Evolutionary conservation across 257 asterid species (phyloP), one percentile per base, ranked within the genome.

Genomic region (Solanum paucissectum): DNA sequence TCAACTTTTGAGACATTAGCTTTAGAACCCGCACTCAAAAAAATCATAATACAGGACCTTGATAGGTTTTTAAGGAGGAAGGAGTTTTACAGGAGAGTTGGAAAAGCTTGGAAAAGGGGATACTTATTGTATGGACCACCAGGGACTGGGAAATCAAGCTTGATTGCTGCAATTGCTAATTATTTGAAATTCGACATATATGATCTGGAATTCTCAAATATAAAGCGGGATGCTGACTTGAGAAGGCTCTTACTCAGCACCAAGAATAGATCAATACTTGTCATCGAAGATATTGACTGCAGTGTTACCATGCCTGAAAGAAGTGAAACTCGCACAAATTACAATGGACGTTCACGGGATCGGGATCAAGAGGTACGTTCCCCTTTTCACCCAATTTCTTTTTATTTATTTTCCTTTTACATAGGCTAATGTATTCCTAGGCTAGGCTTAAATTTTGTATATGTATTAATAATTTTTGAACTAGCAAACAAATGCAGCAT

Each of bases 51-150:
- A 2, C 94, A 91, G 1, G 98, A 95, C 86, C 86, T 95, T 68
- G 94, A 95, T 40, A 92, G 94, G 90, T 95, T 94, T 44, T 88
- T 95, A 14, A 89, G 88, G 77, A 90, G 98, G 89, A 94, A 90
- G 60, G 96, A 94, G 1, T 94, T 92, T 20, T 95, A 95, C 64
- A 83, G 94, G 89, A 93, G 91, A 23, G 97, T 95, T 1, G 98
- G 98, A 37, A 90, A 92, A 87, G 97, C 97, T 18, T 95, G 98
- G 98, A 95, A 95, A 89, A 87, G 98, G 38, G 98, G 98, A 8
- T 95, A 94, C 42, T 46, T 95, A 92, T 91, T 95, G 87, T 91
- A 92, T 75, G 98, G 98, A 1, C 98, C 97, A 72, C 98, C 98
- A 0, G 98, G 98, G 27, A 95, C 98, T 0, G 97, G 98, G 5